Percentiles rank a stretch among this genome's conserved stretches.
Conservation (phyloP, 768 basidiomycete genomes). For the Tylopilus cervinicoccineus region DNA sequence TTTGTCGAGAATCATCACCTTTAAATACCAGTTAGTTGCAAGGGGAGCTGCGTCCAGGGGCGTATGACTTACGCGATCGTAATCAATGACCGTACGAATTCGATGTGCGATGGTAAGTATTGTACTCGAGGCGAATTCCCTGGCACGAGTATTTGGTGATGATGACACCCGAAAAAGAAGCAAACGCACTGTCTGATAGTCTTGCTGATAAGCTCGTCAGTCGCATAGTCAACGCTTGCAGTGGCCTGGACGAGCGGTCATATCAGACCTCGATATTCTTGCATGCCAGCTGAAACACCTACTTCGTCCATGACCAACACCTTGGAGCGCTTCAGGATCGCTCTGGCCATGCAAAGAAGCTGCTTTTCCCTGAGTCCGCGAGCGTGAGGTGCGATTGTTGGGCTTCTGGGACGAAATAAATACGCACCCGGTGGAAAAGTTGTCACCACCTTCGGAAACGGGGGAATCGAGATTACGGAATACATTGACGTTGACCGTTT, state of each 20-base stretch:
- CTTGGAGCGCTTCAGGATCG: conserved; percentile 74
- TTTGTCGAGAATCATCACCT: conserved; percentile 78
- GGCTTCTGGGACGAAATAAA: background rate
- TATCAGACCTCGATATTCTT: conserved; percentile 3
- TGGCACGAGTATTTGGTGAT: conserved; percentile 22
- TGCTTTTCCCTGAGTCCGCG: conserved; percentile 60
- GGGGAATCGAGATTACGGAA: conserved; percentile 72
- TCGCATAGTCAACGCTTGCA: conserved; percentile 80
- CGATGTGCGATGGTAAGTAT: conserved; percentile 83
- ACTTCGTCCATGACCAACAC: conserved; percentile 86
- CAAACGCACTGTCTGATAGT: conserved; percentile 69
- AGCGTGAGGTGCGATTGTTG: conserved; percentile 1
- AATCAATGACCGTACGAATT: conserved; percentile 77
- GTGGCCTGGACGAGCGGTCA: conserved; percentile 45
- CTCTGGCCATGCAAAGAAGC: conserved; percentile 85
- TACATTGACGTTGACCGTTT: conserved; percentile 63
- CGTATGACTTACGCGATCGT: conserved; percentile 64
- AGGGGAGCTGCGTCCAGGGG: conserved; percentile 2
- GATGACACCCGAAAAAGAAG: background rate
- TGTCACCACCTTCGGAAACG: conserved; percentile 84
- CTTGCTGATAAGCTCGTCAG: conserved; percentile 81
- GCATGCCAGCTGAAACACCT: conserved; percentile 13
- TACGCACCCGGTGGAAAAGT: conserved; percentile 78
- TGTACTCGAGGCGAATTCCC: conserved; percentile 76
- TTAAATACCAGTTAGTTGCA: conserved; percentile 1